phyloP scores from a whole-genome alignment of 768 basidiomycete genomes.

The Tephrocybe sp. region DNA sequence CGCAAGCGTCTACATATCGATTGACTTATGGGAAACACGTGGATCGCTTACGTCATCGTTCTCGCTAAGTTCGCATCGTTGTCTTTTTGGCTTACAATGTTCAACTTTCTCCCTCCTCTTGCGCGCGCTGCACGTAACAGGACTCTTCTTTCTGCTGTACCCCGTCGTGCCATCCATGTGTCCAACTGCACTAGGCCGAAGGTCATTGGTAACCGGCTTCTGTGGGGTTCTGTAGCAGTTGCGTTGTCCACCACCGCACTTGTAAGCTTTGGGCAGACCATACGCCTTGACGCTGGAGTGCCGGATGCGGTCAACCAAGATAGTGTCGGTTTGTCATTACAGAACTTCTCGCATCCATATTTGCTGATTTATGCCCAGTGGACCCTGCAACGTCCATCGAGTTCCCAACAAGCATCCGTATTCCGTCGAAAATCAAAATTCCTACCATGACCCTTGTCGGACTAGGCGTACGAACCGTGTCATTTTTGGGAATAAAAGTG shows the following conservation, averaged over 20 bases:
- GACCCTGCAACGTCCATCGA: slow-evolving; percentile 75
- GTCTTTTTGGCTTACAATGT: background rate
- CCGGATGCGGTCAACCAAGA: background rate
- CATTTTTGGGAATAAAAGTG: slow-evolving; percentile 84
- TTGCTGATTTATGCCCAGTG: slow-evolving; percentile 35
- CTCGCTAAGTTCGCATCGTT: background rate
- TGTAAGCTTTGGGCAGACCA: slow-evolving; percentile 5
- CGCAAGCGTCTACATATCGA: slow-evolving; percentile 11
- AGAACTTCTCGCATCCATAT: background rate
- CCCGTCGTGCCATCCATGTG: slow-evolving; percentile 2
- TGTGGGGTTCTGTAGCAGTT: slow-evolving; percentile 16
- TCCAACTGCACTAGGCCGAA: background rate
- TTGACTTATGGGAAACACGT: slow-evolving; percentile 3
- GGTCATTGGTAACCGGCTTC: background rate
- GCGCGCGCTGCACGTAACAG: slow-evolving; percentile 11
- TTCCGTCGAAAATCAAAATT: slow-evolving; percentile 62
- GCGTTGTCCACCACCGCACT: slow-evolving; percentile 7
- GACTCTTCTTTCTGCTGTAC: slow-evolving; percentile 6
- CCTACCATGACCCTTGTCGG: slow-evolving; percentile 75
- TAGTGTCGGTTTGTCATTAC: slow-evolving; percentile 10
- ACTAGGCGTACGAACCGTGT: slow-evolving; percentile 84
- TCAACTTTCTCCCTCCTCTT: slow-evolving; percentile 14
- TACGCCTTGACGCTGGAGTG: slow-evolving; percentile 15
- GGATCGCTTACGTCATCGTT: slow-evolving; percentile 6
- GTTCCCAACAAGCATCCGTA: slow-evolving; percentile 65